Percentiles rank a stretch among this genome's conserved stretches.
These are phyloP conservation scores for Sugiyamaella lignohabitans DNA, from an alignment of 805 yeast species.

Conservation along the genomic window DNA sequence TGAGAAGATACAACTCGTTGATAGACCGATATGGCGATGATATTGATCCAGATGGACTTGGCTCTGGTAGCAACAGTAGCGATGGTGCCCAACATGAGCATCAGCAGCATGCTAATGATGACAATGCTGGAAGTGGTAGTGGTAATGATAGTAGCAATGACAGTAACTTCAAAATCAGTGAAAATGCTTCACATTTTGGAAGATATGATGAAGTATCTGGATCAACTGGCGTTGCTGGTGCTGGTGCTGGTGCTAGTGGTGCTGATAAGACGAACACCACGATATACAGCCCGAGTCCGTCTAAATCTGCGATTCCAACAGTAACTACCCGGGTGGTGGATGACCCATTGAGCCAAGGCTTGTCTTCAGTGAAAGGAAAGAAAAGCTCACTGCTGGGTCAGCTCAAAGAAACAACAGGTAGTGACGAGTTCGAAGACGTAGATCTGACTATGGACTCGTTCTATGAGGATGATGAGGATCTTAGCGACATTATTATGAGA, in stretches of 20 bases:
- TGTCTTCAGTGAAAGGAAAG: not conserved
- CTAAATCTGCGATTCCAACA: not conserved
- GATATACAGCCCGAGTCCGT: too few species aligned
- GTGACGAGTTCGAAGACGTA: not conserved
- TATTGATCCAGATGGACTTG: not conserved
- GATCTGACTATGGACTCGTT: not conserved
- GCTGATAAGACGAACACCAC: too few species aligned
- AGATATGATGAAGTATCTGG: not conserved
- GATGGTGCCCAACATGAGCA: not conserved
- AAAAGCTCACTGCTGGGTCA: too few species aligned
- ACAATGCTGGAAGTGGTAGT: not conserved
- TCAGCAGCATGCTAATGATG: slow-evolving; percentile 4
- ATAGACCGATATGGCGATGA: slow-evolving; percentile 2
- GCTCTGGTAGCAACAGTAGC: not conserved
- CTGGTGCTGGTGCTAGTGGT: too few species aligned
- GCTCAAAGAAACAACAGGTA: too few species aligned
- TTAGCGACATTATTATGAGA: slow-evolving; percentile 23
- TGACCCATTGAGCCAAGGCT: not conserved
- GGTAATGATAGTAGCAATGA: not conserved
- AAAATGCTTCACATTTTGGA: not conserved
- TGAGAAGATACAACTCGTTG: slow-evolving; percentile 9
- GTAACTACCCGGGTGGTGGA: not conserved
- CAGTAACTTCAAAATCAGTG: not conserved
- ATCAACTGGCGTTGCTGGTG: slow-evolving; percentile 1
- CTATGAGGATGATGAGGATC: slow-evolving; percentile 11